A percentile compares a stretch with the other conserved stretches of the same genome.
These are phyloP conservation scores for Bimuria novae-zelandiae DNA, from an alignment of 2,329 filamentous ascomycete genomes.

Conservation along the genomic window DNA sequence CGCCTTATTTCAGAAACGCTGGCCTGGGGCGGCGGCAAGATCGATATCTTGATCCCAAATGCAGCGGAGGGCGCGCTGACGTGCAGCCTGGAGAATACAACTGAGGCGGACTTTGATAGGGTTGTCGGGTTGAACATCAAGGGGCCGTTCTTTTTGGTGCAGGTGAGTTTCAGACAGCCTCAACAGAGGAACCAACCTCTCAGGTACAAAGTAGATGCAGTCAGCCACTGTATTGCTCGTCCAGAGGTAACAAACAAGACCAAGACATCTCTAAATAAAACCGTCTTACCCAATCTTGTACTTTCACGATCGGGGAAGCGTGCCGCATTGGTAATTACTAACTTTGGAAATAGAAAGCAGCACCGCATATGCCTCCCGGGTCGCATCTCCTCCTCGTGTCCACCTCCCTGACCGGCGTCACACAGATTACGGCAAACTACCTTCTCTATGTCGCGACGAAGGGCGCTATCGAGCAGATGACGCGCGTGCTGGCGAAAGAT, in stretches of 20 bases:
- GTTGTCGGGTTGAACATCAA: constrained; percentile 64
- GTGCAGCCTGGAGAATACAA: constrained; percentile 60
- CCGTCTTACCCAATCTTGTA: no score
- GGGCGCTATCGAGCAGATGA: constrained; percentile 64
- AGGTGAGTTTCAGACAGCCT: no score
- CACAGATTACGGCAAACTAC: constrained; percentile 27
- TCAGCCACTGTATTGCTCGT: no score
- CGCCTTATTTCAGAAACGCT: constrained; percentile 57
- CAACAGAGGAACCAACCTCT: no score
- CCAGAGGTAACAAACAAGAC: no score
- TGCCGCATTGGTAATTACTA: no score
- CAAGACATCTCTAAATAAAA: no score
- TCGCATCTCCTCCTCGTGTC: constrained; percentile 26
- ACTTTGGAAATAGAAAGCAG: constrained; percentile 23
- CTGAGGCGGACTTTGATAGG: constrained; percentile 64
- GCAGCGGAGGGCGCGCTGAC: constrained; percentile 57
- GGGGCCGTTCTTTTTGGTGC: constrained; percentile 33
- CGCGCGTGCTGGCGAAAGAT: constrained; percentile 60
- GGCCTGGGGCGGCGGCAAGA: constrained; percentile 54
- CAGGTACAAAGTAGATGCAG: no score
- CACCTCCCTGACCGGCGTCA: constrained; percentile 21
- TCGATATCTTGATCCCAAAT: constrained; percentile 67
- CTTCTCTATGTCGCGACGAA: constrained; percentile 59
- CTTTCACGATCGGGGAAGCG: no score
- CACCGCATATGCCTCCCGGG: constrained; percentile 23